Conservation (phyloP, 1,284 basidiomycete genomes). For the Pterula multifida region DNA sequence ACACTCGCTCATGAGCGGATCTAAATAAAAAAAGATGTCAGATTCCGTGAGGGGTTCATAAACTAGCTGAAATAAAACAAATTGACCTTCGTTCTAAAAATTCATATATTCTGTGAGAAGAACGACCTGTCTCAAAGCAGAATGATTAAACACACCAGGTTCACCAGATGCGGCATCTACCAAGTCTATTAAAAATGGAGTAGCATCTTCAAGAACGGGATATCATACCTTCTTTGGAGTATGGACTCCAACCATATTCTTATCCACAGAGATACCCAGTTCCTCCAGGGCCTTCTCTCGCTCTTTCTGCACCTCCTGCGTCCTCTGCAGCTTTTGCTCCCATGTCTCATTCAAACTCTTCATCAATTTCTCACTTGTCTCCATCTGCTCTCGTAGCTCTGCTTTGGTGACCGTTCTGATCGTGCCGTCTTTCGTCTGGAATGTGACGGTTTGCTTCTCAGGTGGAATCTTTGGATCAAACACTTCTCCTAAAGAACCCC, state of each 20-base stretch:
- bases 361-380: constrained; percentile 96
- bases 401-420: constrained; percentile 95
- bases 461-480: constrained; percentile 88
- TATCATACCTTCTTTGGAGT: constrained; percentile 91
- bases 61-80: constrained; percentile 8
- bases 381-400: constrained; percentile 93
- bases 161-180: constrained; percentile 90
- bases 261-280: constrained; percentile 94
- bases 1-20: constrained; percentile 86
- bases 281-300: constrained; percentile 96
- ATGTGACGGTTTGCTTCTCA: constrained; percentile 92
- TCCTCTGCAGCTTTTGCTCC: constrained; percentile 91
- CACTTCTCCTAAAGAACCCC: constrained; percentile 54
- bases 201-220: too few species aligned
- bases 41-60: constrained; percentile 5
- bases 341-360: constrained; percentile 92
- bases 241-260: constrained; percentile 90
- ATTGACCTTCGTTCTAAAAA: constrained; percentile 71
- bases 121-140: constrained; percentile 8
- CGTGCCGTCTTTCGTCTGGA: constrained; percentile 86
- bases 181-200: too few species aligned
- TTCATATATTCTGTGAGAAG: constrained; percentile 11
- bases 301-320: constrained; percentile 92
- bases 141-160: constrained; percentile 56
- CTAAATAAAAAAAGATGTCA: constrained; percentile 31